phyloP scores from a whole-genome alignment of 2,329 filamentous ascomycete species.

The Colletotrichum abscissum region DNA sequence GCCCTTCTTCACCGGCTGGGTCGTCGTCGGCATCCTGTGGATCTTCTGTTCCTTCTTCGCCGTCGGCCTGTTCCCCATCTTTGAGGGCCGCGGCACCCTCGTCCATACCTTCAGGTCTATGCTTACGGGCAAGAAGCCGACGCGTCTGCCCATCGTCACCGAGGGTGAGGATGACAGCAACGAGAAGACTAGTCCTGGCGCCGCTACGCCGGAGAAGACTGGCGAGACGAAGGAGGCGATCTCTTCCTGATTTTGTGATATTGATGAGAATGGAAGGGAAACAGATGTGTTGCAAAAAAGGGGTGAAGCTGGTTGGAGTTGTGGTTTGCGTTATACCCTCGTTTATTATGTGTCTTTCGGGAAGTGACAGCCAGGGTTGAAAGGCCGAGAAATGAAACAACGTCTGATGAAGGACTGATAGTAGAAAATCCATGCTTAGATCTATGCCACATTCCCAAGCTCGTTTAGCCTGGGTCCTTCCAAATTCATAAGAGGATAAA shows the following conservation, averaged over 20 bases:
- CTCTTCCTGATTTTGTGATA: not conserved
- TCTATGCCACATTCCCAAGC: not conserved
- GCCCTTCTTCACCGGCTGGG: conserved; percentile 86
- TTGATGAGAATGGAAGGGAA: too few species aligned
- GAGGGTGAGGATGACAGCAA: conserved; percentile 32
- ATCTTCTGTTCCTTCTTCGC: conserved; percentile 78
- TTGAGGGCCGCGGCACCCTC: conserved; percentile 79
- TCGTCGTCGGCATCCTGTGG: conserved; percentile 82
- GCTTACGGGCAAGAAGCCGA: conserved; percentile 52
- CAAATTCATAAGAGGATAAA: not conserved
- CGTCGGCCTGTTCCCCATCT: conserved; percentile 85
- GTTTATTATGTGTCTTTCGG: not conserved
- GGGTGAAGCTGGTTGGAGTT: not conserved
- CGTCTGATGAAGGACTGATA: not conserved
- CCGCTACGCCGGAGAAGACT: conserved; percentile 30
- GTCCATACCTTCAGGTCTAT: conserved; percentile 70
- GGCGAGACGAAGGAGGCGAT: conserved; percentile 15
- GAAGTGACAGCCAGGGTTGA: not conserved
- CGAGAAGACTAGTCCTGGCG: conserved; percentile 29
- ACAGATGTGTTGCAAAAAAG: not conserved
- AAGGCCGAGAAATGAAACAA: not conserved
- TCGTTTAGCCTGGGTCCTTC: not conserved
- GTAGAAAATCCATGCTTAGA: not conserved
- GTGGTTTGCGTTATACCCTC: conserved; percentile 6
- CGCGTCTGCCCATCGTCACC: conserved; percentile 20